Conservation (phyloP, 306 rosid species). For the peach (Prunus persica) region DNA sequence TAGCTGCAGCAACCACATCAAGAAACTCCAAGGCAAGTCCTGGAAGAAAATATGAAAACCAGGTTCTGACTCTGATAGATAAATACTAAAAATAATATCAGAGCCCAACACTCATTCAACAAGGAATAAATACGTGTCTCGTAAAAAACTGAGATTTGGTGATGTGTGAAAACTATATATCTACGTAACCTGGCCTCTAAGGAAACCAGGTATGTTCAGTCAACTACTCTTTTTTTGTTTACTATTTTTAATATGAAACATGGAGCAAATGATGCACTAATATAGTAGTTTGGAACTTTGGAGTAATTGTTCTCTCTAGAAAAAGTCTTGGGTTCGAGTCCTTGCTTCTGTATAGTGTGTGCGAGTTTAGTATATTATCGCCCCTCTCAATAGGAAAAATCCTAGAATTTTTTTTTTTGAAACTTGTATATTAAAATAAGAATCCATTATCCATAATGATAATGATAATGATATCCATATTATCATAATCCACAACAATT, state of each 20-base stretch:
- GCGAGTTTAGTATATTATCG: too few relatives aligned
- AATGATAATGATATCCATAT: too few relatives aligned
- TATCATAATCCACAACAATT: background rate
- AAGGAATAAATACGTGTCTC: background rate
- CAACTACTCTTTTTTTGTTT: background rate
- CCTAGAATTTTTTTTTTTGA: too few relatives aligned
- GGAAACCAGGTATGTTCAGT: background rate
- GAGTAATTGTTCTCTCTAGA: too few relatives aligned
- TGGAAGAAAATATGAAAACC: background rate
- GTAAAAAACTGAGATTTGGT: background rate
- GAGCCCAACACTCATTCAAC: background rate
- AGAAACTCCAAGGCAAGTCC: background rate
- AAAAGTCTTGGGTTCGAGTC: accelerated
- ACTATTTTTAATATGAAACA: too few relatives aligned
- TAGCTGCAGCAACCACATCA: background rate
- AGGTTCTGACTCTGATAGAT: background rate
- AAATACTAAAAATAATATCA: background rate
- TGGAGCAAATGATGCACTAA: too few relatives aligned
- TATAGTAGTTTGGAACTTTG: too few relatives aligned
- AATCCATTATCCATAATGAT: background rate
- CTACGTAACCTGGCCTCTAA: background rate
- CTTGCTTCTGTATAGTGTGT: accelerated
- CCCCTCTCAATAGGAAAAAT: accelerated
- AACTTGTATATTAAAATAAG: background rate
- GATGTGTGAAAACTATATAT: background rate